Evolutionary conservation across 352 stramenopile genomes (phyloP).

Genomic region (Thalassiosira sp.): DNA sequence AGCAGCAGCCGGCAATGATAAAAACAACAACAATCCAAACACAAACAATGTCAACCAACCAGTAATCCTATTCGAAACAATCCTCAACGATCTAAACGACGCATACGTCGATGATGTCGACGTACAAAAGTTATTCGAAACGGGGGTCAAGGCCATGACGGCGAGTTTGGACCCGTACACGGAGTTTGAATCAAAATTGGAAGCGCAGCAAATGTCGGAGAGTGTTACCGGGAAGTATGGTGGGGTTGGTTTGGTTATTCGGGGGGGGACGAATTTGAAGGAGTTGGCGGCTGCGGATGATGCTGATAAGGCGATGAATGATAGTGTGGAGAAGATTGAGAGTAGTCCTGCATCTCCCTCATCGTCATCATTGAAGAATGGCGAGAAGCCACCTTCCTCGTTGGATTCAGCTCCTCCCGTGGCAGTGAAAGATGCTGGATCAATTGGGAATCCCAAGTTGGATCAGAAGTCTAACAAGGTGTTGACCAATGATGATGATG

Average conservation of each 20-base stretch:
- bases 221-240: conserved; percentile 83
- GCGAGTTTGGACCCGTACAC: conserved; percentile 88
- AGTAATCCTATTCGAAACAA: conserved; percentile 82
- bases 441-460: conserved; percentile 1
- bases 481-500: conserved; percentile 55
- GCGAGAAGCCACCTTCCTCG: background rate
- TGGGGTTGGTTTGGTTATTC: conserved; percentile 87
- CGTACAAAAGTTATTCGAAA: conserved; percentile 86
- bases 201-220: conserved; percentile 78
- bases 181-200: conserved; percentile 83
- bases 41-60: conserved; percentile 66
- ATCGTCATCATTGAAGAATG: conserved; percentile 11
- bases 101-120: conserved; percentile 82
- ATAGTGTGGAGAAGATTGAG: conserved; percentile 14
- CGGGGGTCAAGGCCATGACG: conserved; percentile 86
- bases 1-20: background rate
- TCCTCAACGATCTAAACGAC: conserved; percentile 76
- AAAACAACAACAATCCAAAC: background rate
- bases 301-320: background rate
- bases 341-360: background rate
- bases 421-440: conserved; percentile 9
- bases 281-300: too few species aligned
- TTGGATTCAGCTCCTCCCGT: conserved; percentile 17
- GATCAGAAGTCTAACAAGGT: conserved; percentile 25
- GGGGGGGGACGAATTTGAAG: conserved; percentile 60